Percentiles rank a stretch among this genome's conserved stretches.
Evolutionary conservation across 2,329 filamentous ascomycete species (phyloP).

Genomic region (Ophiosphaerella herpotricha): DNA sequence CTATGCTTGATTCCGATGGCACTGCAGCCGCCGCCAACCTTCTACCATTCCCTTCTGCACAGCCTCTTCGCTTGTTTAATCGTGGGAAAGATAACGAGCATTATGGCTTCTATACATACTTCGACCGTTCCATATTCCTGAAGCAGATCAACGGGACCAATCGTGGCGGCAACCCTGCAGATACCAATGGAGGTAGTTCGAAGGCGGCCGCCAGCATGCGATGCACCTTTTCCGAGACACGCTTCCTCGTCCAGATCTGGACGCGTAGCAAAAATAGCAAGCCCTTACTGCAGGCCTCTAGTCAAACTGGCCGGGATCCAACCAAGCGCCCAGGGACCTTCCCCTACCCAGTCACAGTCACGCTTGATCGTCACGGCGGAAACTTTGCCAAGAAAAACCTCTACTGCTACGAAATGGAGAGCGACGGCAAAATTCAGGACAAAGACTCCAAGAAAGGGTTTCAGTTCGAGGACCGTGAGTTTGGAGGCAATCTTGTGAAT

Average conservation of each 20-base stretch:
- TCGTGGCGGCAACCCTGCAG: constrained; percentile 49
- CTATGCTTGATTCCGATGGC: constrained; percentile 68
- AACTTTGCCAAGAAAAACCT: constrained; percentile 58
- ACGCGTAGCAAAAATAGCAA: constrained; percentile 53
- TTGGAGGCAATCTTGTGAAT: constrained; percentile 58
- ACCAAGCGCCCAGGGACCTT: constrained; percentile 61
- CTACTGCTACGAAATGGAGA: constrained; percentile 64
- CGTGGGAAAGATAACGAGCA: constrained; percentile 80
- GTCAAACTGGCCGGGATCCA: constrained; percentile 44
- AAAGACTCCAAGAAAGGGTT: constrained; percentile 49
- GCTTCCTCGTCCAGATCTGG: constrained; percentile 67
- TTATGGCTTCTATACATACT: constrained; percentile 94
- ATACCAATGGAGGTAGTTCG: constrained; percentile 56
- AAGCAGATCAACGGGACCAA: constrained; percentile 60
- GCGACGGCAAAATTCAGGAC: constrained; percentile 49
- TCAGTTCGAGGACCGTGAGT: constrained; percentile 57
- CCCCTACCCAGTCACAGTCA: constrained; percentile 65
- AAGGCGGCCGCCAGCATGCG: constrained; percentile 53
- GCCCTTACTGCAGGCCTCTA: constrained; percentile 35
- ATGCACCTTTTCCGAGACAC: constrained; percentile 65
- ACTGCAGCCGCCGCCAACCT: constrained; percentile 73
- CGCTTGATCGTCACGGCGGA: constrained; percentile 65
- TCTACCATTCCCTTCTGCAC: constrained; percentile 68
- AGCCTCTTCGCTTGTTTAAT: constrained; percentile 85
- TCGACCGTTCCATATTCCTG: constrained; percentile 83